These are phyloP conservation scores for Stevia rebaudiana DNA, from an alignment of 140 eudicot genomes.

Conservation along the genomic window DNA sequence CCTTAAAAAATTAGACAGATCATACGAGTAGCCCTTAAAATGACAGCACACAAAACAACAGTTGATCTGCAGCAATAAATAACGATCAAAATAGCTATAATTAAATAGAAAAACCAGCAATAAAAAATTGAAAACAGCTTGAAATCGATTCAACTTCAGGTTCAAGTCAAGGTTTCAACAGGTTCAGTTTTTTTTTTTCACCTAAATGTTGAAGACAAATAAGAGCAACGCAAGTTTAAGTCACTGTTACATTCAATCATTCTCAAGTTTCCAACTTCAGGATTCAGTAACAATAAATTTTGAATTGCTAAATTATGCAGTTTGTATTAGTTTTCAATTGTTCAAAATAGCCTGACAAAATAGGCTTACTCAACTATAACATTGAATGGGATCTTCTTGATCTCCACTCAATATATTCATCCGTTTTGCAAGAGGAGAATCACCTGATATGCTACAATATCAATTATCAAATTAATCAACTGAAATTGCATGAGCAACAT, in stretches of 20 bases:
- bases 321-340: neutral
- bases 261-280: no score
- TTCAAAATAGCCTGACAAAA: neutral
- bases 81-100: neutral
- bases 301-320: neutral
- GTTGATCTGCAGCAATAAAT: neutral
- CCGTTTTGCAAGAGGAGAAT: neutral
- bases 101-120: neutral
- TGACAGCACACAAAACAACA: neutral
- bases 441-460: neutral
- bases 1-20: neutral
- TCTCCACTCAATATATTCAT: neutral
- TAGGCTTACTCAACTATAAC: neutral
- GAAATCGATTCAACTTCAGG: neutral
- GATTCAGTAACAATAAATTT: no score
- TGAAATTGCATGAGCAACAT: neutral
- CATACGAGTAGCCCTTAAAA: neutral
- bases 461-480: neutral
- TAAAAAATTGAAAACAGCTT: neutral
- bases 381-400: neutral
- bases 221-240: no score
- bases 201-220: neutral
- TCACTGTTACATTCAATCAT: no score
- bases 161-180: neutral
- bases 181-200: neutral